Conservation (phyloP, 1,284 basidiomycete genomes). For the Trichosporon inkin region DNA sequence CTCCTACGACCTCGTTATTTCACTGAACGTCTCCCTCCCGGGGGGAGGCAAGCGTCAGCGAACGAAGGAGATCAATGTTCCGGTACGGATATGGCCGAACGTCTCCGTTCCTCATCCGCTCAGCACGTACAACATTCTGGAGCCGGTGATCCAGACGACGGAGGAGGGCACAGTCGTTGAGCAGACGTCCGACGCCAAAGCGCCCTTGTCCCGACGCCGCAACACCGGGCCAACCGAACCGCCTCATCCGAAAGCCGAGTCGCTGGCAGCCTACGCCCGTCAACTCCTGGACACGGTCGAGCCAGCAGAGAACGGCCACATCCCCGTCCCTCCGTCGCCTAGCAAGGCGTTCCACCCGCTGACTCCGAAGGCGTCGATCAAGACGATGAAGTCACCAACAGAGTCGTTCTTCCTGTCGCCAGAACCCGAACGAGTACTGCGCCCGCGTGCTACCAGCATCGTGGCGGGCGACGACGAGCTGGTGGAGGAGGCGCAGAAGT, state of each 20-base stretch:
- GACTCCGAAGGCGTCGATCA: neutral
- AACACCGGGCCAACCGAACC: conserved; percentile 8
- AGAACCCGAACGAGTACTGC: neutral
- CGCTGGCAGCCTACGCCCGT: conserved; percentile 33
- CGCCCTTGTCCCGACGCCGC: neutral
- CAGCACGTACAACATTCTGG: conserved; percentile 43
- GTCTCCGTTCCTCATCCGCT: conserved; percentile 34
- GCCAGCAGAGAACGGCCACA: conserved; percentile 3
- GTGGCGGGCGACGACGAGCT: conserved; percentile 42
- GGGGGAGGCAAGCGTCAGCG: conserved; percentile 36
- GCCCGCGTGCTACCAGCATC: conserved; percentile 28
- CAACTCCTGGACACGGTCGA: conserved; percentile 33
- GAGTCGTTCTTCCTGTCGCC: neutral
- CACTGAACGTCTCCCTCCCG: conserved; percentile 49
- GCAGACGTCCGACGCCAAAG: neutral
- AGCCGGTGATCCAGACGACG: conserved; percentile 46
- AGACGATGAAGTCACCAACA: conserved; percentile 1
- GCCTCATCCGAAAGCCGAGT: conserved; percentile 19
- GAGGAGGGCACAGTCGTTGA: conserved; percentile 41
- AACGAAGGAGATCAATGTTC: conserved; percentile 38
- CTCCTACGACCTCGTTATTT: conserved; percentile 81
- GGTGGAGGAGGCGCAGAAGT: conserved; percentile 54
- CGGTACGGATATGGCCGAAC: conserved; percentile 45
- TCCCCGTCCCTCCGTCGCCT: conserved; percentile 17
- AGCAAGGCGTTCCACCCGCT: conserved; percentile 10